Conservation (phyloP, 306 rosid species). For the Lathyrus tuberosus region DNA sequence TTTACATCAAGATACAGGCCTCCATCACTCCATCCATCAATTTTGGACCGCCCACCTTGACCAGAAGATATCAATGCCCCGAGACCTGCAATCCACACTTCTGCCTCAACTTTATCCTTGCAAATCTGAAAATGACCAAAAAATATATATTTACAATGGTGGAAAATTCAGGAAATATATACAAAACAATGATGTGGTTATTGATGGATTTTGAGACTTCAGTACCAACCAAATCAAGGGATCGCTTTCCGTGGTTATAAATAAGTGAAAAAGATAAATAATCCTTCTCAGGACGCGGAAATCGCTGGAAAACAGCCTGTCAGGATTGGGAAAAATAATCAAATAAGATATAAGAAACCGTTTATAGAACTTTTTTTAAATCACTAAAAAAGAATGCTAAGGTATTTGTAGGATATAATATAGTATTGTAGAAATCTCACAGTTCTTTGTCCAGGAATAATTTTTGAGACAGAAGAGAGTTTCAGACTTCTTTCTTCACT, state of each 20-base stretch:
- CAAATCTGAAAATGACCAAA: conserved; percentile 67
- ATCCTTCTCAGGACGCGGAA: conserved; percentile 85
- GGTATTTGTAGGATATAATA: conserved; percentile 32
- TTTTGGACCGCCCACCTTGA: conserved; percentile 96
- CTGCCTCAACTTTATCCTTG: conserved; percentile 94
- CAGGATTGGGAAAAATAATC: conserved; percentile 32
- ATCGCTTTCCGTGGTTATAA: conserved; percentile 92
- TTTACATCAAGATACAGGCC: conserved; percentile 88
- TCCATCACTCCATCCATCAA: conserved; percentile 98
- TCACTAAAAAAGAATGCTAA: conserved; percentile 8
- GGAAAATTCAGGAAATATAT: conserved; percentile 24
- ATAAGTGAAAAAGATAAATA: conserved; percentile 91
- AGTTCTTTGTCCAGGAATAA: conserved; percentile 98
- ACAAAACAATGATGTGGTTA: conserved; percentile 4
- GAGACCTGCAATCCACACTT: conserved; percentile 94
- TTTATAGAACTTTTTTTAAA: conserved; percentile 25
- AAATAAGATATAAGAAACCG: conserved; percentile 27
- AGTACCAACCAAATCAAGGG: conserved; percentile 92
- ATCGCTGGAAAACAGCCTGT: conserved; percentile 94
- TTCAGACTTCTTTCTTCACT: conserved; percentile 83
- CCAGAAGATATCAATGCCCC: conserved; percentile 71
- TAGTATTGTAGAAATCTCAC: conserved; percentile 57
- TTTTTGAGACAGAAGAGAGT: conserved; percentile 80
- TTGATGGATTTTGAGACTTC: conserved; percentile 28
- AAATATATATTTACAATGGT: conserved; percentile 5